Percentiles rank a stretch among this genome's conserved stretches.
Evolutionary conservation across 768 basidiomycete species (phyloP).

Genomic region (Boletus fagicola): DNA sequence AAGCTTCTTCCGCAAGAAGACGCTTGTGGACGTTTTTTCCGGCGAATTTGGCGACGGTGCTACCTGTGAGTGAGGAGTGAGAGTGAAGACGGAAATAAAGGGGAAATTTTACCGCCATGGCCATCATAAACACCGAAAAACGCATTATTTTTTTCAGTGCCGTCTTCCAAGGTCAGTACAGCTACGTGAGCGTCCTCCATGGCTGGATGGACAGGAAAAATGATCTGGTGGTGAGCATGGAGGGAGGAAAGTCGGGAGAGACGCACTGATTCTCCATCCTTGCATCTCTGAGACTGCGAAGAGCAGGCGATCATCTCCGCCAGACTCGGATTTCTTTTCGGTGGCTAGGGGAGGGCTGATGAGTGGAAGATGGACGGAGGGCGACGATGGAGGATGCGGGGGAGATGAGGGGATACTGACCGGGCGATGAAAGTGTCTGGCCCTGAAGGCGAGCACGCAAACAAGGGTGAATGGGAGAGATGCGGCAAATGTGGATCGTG

Average conservation of each 20-base stretch:
- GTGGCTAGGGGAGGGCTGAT: slow-evolving; percentile 52
- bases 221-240: slow-evolving; percentile 1
- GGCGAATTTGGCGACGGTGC: slow-evolving; percentile 82
- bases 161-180: slow-evolving; percentile 65
- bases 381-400: background rate
- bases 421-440: slow-evolving; percentile 82
- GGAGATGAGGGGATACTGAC: slow-evolving; percentile 39
- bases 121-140: slow-evolving; percentile 99
- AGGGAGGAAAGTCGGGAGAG: background rate
- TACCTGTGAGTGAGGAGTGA: slow-evolving; percentile 46
- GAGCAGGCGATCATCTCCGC: slow-evolving; percentile 63
- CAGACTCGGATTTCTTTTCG: slow-evolving; percentile 74
- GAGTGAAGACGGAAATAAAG: background rate
- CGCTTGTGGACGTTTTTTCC: slow-evolving; percentile 82
- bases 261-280: slow-evolving; percentile 97
- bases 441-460: slow-evolving; percentile 46
- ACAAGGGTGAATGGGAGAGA: slow-evolving; percentile 5
- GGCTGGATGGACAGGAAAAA: slow-evolving; percentile 44
- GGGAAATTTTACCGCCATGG: slow-evolving; percentile 73
- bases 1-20: slow-evolving; percentile 67
- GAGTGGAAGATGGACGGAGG: background rate
- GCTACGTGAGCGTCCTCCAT: slow-evolving; percentile 97
- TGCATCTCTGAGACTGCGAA: slow-evolving; percentile 96
- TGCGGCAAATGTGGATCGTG: background rate
- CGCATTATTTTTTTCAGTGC: slow-evolving; percentile 49